phyloP scores from a whole-genome alignment of 169 alveolate species.

The Plasmodium ovale region DNA sequence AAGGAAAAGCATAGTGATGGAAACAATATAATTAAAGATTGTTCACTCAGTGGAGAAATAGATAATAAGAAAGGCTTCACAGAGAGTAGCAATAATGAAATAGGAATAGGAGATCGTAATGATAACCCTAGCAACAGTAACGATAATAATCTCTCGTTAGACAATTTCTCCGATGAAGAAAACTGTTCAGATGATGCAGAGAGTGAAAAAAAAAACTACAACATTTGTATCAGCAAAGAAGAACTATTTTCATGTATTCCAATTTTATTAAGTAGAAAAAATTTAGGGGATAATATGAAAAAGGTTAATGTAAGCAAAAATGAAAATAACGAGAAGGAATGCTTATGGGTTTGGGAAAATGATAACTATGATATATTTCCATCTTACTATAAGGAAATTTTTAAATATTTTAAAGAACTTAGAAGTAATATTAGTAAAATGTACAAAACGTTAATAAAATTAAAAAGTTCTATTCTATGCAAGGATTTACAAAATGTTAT shows the following conservation, averaged over 20 bases:
- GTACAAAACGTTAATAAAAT: slow-evolving; percentile 67
- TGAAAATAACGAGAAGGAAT: slow-evolving; percentile 72
- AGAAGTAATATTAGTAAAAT: slow-evolving; percentile 56
- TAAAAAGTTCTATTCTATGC: slow-evolving; percentile 33
- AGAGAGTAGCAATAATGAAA: neutral
- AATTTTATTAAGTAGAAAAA: slow-evolving; percentile 61
- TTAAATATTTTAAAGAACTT: slow-evolving; percentile 67
- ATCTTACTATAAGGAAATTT: slow-evolving; percentile 58
- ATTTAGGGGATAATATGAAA: slow-evolving; percentile 75
- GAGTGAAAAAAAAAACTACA: neutral
- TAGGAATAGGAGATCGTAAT: neutral
- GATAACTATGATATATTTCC: slow-evolving; percentile 72
- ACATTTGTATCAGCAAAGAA: slow-evolving; percentile 39
- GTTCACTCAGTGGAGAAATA: neutral
- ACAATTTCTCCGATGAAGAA: slow-evolving; percentile 64
- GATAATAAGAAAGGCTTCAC: neutral
- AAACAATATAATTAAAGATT: neutral
- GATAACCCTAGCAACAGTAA: neutral
- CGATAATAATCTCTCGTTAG: slow-evolving; percentile 9
- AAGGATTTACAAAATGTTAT: slow-evolving; percentile 52
- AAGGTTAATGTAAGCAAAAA: slow-evolving; percentile 56
- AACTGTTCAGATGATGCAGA: slow-evolving; percentile 44
- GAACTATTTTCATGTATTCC: slow-evolving; percentile 53
- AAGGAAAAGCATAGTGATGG: neutral
- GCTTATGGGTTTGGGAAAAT: slow-evolving; percentile 77